A percentile compares a stretch with the other conserved stretches of the same genome.
These are phyloP conservation scores for Fomitopsis pinicola DNA, from an alignment of 1,284 basidiomycete genomes.

Conservation along the genomic window DNA sequence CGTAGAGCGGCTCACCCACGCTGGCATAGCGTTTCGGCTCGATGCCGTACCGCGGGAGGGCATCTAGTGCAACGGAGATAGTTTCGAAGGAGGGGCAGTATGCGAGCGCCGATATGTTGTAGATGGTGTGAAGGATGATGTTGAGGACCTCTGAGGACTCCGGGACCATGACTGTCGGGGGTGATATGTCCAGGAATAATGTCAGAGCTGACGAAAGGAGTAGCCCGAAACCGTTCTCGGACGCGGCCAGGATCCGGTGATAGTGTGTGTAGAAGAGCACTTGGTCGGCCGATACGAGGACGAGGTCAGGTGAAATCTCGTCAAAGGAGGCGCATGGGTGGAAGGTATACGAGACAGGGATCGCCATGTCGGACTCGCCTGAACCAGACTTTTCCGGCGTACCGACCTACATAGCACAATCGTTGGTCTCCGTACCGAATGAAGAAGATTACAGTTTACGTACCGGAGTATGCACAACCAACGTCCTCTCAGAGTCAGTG, in stretches of 20 bases:
- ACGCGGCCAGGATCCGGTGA: conserved; percentile 9
- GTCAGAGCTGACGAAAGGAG: not conserved
- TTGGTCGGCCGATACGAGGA: conserved; percentile 19
- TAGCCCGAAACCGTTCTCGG: conserved; percentile 16
- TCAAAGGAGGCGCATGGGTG: conserved; percentile 36
- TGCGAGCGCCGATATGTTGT: conserved; percentile 23
- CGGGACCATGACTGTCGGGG: conserved; percentile 8
- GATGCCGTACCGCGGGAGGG: conserved; percentile 26
- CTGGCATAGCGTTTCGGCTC: conserved; percentile 9
- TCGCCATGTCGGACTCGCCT: conserved; percentile 29
- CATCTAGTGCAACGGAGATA: conserved; percentile 19
- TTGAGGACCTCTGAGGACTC: conserved; percentile 26
- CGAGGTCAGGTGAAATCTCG: conserved; percentile 10
- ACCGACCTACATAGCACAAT: not conserved
- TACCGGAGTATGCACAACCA: not conserved
- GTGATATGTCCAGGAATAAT: not conserved
- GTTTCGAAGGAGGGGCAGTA: conserved; percentile 19
- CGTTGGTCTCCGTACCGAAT: not conserved
- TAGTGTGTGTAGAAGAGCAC: conserved; percentile 24
- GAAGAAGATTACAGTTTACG: not conserved
- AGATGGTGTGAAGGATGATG: conserved; percentile 29
- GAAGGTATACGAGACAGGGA: conserved; percentile 74
- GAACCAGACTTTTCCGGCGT: not conserved
- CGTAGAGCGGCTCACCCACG: conserved; percentile 19
- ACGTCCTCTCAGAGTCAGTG: not conserved